Base-by-base conservation (phyloP, 805 yeast species). In the Spencermartinsiella europaea region DNA sequence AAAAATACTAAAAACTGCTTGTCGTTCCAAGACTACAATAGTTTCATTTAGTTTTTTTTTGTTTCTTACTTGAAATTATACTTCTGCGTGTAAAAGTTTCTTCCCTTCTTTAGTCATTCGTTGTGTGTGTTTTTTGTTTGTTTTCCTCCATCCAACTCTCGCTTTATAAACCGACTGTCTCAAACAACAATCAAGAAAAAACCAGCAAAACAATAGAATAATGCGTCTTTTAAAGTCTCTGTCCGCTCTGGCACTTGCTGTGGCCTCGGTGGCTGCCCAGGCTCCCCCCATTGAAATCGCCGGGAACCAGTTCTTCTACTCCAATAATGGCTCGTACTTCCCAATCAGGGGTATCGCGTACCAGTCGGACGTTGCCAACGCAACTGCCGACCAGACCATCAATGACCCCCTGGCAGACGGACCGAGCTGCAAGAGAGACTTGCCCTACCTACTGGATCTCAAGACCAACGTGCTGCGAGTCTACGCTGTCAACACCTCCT, bases 271-370 rank as follows among this genome's bases (percentile, higher is more conserved):
- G 22, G 27, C 45, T 4, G 47, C 53, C 12, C 42, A 14, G 35
- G 28, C 44, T 21, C 75, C 81, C 20, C 55, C 77, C 7, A 77
- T 87, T 48, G 83, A 79, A 48, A 73, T 83, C 19, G 67, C 71
- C 21, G 93, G 91, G 4, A 83, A 77, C 71, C 83, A 85, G 66
- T 88, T 91, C 67, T 88, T 83, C 66, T 77, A 79, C 66, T 68
- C 81, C 16, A 73, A 71, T 54, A 78, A 81, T 54, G 91, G 89
- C 8, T 76, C 84, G 37, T 95, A 87, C 68, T 90, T 90, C 68
- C 90, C 81, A 67, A 76, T 90, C 60, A 82, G 80, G 60, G 97
- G 97, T 55, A 76, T 88, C 43, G 95, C 95, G 0, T 88, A 89
- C 67, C 96, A 89, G 68, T 80, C 83, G 38, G 76, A 81, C 55